Conservation (phyloP, 192 early-diverging fungal genomes). For the Coemansia sp. region DNA sequence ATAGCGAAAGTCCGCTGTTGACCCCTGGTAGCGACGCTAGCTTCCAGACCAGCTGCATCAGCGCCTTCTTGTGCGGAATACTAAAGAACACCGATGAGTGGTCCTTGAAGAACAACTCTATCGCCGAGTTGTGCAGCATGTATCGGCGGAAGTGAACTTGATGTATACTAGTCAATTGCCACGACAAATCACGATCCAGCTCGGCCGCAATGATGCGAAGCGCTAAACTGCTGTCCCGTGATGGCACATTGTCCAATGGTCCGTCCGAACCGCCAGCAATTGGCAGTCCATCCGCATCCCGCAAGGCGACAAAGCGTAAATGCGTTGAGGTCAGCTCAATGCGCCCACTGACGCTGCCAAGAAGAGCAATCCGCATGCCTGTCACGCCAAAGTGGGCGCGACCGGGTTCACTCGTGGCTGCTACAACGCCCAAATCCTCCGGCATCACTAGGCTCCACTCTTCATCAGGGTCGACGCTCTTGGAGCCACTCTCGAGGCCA, state of each 20-base stretch:
- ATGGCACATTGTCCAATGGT: background rate
- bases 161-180: constrained; percentile 28
- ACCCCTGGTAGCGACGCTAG: constrained; percentile 27
- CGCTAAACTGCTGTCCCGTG: background rate
- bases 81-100: constrained; percentile 36
- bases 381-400: constrained; percentile 15
- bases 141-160: constrained; percentile 43
- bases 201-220: constrained; percentile 30
- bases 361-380: constrained; percentile 28
- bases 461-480: constrained; percentile 11
- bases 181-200: constrained; percentile 22
- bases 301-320: constrained; percentile 28
- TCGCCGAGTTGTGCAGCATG: constrained; percentile 37
- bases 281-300: constrained; percentile 7
- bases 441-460: constrained; percentile 41
- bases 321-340: constrained; percentile 26
- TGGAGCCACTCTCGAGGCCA: background rate
- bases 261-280: constrained; percentile 8
- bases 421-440: constrained; percentile 23
- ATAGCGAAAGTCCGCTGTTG: constrained; percentile 20
- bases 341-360: constrained; percentile 25
- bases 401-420: constrained; percentile 9
- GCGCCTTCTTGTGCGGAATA: constrained; percentile 26
- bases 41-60: constrained; percentile 45
- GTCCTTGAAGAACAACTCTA: constrained; percentile 43